Percentiles rank a stretch among this genome's conserved stretches.
These are phyloP conservation scores for Serendipita sp. DNA, from an alignment of 768 basidiomycete genomes.

Conservation along the genomic window DNA sequence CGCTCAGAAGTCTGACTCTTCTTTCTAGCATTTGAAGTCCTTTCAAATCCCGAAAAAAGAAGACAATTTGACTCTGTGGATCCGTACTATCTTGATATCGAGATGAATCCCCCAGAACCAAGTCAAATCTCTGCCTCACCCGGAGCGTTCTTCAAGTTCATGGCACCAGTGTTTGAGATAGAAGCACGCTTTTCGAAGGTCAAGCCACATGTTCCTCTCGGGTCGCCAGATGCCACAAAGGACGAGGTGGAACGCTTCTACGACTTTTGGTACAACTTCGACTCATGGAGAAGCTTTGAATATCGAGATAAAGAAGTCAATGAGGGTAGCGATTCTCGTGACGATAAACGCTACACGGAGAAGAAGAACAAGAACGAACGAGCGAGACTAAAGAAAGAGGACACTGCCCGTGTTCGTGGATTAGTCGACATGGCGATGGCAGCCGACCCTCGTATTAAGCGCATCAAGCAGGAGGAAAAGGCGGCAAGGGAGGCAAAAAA, in stretches of 20 bases:
- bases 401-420: conserved; percentile 71
- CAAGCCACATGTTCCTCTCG: conserved; percentile 72
- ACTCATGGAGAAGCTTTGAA: conserved; percentile 95
- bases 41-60: conserved; percentile 70
- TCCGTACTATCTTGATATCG: conserved; percentile 50
- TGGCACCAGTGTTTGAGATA: conserved; percentile 71
- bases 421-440: conserved; percentile 73
- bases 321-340: conserved; percentile 94
- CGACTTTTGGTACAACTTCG: conserved; percentile 99
- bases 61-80: conserved; percentile 97
- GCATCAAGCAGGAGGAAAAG: conserved; percentile 93
- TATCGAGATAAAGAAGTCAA: conserved; percentile 97
- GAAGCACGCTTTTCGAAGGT: conserved; percentile 83
- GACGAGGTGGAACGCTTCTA: conserved; percentile 83
- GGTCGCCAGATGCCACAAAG: conserved; percentile 52
- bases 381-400: conserved; percentile 90
- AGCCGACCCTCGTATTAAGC: conserved; percentile 86
- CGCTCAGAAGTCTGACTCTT: background rate
- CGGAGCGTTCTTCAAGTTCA: conserved; percentile 51
- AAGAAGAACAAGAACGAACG: conserved; percentile 99
- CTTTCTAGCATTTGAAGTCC: conserved; percentile 63
- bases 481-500: conserved; percentile 87
- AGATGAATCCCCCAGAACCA: conserved; percentile 55
- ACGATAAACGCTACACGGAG: conserved; percentile 97
- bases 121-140: conserved; percentile 36